Conservation (phyloP, 2,329 filamentous ascomycete genomes). For the Trichophyton schoenleinii region DNA sequence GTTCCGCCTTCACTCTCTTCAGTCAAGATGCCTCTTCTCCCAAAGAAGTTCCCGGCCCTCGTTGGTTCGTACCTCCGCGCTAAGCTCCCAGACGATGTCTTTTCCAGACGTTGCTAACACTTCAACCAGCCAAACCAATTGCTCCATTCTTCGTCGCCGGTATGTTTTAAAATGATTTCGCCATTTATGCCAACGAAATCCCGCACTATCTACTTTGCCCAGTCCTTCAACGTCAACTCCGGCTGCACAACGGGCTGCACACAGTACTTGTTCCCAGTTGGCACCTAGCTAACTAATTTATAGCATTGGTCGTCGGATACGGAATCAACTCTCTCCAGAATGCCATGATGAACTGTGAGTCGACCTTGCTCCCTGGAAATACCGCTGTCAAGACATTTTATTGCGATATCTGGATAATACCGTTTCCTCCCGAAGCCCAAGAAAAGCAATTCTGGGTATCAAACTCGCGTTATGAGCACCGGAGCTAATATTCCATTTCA, state of each 20-base stretch:
- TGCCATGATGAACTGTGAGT: constrained; percentile 64
- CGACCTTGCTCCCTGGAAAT: neutral
- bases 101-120: constrained; percentile 23
- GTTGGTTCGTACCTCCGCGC: constrained; percentile 50
- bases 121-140: constrained; percentile 64
- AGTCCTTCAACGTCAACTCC: neutral
- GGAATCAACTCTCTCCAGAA: constrained; percentile 77
- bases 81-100: constrained; percentile 13
- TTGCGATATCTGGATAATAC: neutral
- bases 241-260: neutral
- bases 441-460: neutral
- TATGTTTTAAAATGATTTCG: constrained; percentile 42
- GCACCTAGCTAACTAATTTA: neutral
- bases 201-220: no score
- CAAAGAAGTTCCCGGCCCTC: constrained; percentile 72
- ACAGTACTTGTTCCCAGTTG: constrained; percentile 1
- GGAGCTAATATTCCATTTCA: neutral
- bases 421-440: neutral
- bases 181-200: neutral
- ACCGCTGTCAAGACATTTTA: neutral
- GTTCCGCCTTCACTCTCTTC: neutral
- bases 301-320: constrained; percentile 71
- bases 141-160: constrained; percentile 88
- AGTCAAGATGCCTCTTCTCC: constrained; percentile 63
- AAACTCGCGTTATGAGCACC: neutral